Evolutionary conservation across 768 basidiomycete genomes (phyloP).

Genomic region (Cubamyces lactineus): DNA sequence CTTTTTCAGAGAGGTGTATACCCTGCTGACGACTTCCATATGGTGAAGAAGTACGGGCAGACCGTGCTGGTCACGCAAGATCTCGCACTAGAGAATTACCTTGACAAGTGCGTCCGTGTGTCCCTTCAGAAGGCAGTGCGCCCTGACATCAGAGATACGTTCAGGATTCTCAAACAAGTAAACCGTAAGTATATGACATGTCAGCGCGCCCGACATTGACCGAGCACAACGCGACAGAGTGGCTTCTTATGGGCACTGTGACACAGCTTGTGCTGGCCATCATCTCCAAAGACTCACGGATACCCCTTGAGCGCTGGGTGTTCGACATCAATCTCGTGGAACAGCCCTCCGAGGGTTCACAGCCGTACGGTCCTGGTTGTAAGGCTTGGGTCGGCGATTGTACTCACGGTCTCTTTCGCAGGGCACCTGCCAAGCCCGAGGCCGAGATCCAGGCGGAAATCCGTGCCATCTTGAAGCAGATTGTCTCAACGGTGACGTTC

Average conservation of each 20-base stretch:
- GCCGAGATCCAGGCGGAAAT: slow-evolving; percentile 97
- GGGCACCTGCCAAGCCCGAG: slow-evolving; percentile 68
- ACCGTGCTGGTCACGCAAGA: slow-evolving; percentile 95
- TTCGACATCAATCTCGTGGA: slow-evolving; percentile 92
- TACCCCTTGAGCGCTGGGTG: slow-evolving; percentile 96
- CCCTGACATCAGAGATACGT: background rate
- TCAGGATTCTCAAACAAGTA: slow-evolving; percentile 87
- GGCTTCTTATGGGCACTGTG: slow-evolving; percentile 91
- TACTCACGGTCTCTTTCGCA: slow-evolving; percentile 31
- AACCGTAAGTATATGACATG: slow-evolving; percentile 63
- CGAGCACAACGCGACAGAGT: slow-evolving; percentile 56
- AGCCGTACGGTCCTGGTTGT: slow-evolving; percentile 46
- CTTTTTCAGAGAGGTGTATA: slow-evolving; percentile 97
- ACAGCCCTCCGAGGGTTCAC: slow-evolving; percentile 50
- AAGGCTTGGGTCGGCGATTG: slow-evolving; percentile 3
- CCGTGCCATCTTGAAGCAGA: slow-evolving; percentile 96
- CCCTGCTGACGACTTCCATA: slow-evolving; percentile 97
- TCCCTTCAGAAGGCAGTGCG: slow-evolving; percentile 5
- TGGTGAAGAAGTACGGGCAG: slow-evolving; percentile 99
- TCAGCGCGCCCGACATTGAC: slow-evolving; percentile 9
- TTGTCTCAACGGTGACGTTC: slow-evolving; percentile 96
- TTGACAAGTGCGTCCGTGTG: slow-evolving; percentile 61
- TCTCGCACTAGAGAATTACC: slow-evolving; percentile 88
- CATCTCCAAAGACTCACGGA: slow-evolving; percentile 90
- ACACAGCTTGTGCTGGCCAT: slow-evolving; percentile 95